Evolutionary conservation across 805 yeast genomes (phyloP).

Genomic region (Trichomonascus vanleenenianus): DNA sequence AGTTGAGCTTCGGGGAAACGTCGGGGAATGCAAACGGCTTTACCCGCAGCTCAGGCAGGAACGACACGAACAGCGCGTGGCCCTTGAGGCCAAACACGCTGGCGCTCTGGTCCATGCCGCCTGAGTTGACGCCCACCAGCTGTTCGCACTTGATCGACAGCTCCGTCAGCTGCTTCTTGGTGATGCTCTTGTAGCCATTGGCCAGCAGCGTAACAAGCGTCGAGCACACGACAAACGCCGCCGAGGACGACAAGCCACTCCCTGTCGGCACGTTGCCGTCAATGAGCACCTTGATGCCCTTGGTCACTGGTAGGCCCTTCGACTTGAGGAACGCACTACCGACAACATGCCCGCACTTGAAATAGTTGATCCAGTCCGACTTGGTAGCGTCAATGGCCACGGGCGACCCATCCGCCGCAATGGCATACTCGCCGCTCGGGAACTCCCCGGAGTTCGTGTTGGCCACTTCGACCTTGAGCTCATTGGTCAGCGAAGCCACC

Average conservation of each 20-base stretch:
- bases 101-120: constrained; percentile 78
- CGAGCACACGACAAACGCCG: constrained; percentile 63
- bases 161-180: constrained; percentile 46
- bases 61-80: constrained; percentile 53
- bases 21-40: constrained; percentile 47
- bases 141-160: constrained; percentile 63
- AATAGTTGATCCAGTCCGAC: constrained; percentile 61
- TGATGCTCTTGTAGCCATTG: constrained; percentile 37
- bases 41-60: constrained; percentile 51
- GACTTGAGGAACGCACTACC: constrained; percentile 43
- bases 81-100: constrained; percentile 53
- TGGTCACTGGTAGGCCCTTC: constrained; percentile 3
- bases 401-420: constrained; percentile 10
- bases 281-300: constrained; percentile 45
- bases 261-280: constrained; percentile 68
- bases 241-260: constrained; percentile 62
- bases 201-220: constrained; percentile 49
- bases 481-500: constrained; percentile 28
- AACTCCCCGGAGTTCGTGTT: constrained; percentile 29
- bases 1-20: constrained; percentile 38
- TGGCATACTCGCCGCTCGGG: constrained; percentile 11
- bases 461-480: constrained; percentile 27
- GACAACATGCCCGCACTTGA: constrained; percentile 56
- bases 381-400: constrained; percentile 40
- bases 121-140: constrained; percentile 65